A percentile compares a stretch with the other conserved stretches of the same genome.
Evolutionary conservation across 1,284 basidiomycete genomes (phyloP).

Genomic region (Rhodofomes roseus): DNA sequence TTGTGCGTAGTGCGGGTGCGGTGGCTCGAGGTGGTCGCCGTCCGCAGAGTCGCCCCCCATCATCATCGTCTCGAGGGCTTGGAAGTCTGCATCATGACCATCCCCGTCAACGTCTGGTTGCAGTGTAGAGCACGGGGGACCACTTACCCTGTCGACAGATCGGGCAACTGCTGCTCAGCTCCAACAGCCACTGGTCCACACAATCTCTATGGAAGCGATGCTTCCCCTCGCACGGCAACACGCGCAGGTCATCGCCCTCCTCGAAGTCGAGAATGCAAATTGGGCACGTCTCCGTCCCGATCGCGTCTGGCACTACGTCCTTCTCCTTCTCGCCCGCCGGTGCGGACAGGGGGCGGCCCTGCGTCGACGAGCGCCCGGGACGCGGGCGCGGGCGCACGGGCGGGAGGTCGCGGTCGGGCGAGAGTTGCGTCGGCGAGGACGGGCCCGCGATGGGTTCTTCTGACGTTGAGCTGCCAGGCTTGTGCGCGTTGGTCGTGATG

Average conservation of each 20-base stretch:
- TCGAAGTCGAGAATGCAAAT: slow-evolving; percentile 94
- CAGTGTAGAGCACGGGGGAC: not conserved
- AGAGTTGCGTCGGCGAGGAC: slow-evolving; percentile 2
- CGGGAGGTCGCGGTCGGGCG: not conserved
- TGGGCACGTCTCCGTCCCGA: slow-evolving; percentile 84
- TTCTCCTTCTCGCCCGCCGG: slow-evolving; percentile 17
- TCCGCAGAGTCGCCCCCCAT: slow-evolving; percentile 32
- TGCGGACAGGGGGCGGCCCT: not conserved
- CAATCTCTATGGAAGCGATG: slow-evolving; percentile 85
- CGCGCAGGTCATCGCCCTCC: slow-evolving; percentile 85
- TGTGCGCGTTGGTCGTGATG: not conserved
- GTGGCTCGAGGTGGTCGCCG: slow-evolving; percentile 21
- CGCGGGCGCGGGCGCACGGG: slow-evolving; percentile 7
- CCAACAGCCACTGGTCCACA: slow-evolving; percentile 84
- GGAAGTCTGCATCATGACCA: slow-evolving; percentile 37
- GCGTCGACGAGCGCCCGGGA: not conserved
- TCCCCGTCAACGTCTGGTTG: not conserved
- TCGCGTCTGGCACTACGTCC: slow-evolving; percentile 55
- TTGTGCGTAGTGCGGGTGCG: slow-evolving; percentile 11
- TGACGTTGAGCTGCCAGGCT: not conserved
- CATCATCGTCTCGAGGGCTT: slow-evolving; percentile 42
- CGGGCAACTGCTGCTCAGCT: slow-evolving; percentile 88
- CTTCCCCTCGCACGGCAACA: slow-evolving; percentile 85
- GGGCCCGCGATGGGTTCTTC: not conserved
- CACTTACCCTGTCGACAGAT: slow-evolving; percentile 82